Conservation (phyloP, 2,329 filamentous ascomycete species). For the Xylaria sp. region DNA sequence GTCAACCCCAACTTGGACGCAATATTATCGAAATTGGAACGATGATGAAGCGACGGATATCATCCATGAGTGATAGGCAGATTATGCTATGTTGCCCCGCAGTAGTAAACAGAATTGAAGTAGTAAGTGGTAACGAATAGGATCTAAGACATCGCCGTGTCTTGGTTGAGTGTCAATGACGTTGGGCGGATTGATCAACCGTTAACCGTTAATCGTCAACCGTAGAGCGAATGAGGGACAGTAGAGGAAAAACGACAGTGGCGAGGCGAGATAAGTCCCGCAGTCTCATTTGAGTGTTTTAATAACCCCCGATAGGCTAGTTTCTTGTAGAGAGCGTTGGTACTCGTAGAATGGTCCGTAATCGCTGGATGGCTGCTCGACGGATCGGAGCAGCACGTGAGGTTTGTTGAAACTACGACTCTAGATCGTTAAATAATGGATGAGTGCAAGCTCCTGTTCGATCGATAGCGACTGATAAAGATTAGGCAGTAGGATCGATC, state of each 20-base stretch:
- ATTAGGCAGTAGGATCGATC: not conserved
- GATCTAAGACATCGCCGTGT: conserved; percentile 5
- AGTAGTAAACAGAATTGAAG: not conserved
- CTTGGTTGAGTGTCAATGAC: conserved; percentile 1
- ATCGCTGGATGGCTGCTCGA: conserved; percentile 8
- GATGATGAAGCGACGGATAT: not conserved
- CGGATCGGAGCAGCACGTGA: not conserved
- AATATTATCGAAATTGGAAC: conserved; percentile 15
- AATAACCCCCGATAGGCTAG: not conserved
- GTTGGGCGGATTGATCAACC: not conserved
- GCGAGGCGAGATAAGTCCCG: conserved; percentile 20
- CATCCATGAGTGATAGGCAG: conserved; percentile 27
- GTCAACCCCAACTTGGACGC: not conserved
- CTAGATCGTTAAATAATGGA: not conserved
- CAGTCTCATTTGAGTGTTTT: conserved; percentile 13
- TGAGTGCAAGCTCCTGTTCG: not conserved
- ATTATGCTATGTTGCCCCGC: not conserved
- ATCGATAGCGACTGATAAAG: not conserved
- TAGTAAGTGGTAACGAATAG: not conserved
- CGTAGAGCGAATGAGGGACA: not conserved
- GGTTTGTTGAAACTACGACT: not conserved
- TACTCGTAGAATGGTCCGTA: not conserved
- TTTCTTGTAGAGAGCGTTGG: not conserved
- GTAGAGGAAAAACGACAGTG: conserved; percentile 7
- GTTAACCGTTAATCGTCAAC: not conserved